Evolutionary conservation across 331 rosid genomes (phyloP).

Genomic region (Pyracantha coccinea): DNA sequence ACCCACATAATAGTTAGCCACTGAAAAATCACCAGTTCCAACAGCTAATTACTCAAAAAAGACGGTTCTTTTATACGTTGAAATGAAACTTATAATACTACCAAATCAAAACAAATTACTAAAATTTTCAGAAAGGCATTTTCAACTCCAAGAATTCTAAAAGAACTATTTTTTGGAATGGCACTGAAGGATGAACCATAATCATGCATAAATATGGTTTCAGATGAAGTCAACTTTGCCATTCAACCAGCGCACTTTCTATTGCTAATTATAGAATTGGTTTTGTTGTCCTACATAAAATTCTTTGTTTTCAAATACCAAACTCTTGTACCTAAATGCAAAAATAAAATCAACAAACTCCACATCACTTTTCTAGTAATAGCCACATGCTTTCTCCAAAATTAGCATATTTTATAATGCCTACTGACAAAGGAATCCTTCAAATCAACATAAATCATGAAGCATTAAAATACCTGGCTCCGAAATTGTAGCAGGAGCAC

Average conservation of each 20-base stretch:
- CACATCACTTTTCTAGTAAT: not conserved
- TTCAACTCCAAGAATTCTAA: not conserved
- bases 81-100: constrained; percentile 1
- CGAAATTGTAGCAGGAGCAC: constrained; percentile 37
- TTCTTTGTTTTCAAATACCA: not conserved
- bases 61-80: not conserved
- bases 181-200: not conserved
- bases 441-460: not conserved
- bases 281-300: not conserved
- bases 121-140: not conserved
- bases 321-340: not conserved
- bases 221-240: not conserved
- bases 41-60: not conserved
- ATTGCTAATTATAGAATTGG: not conserved
- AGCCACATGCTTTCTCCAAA: not conserved
- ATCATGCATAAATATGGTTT: not conserved
- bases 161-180: not conserved
- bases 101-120: not conserved
- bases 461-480: constrained; percentile 50
- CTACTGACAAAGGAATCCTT: not conserved
- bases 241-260: not conserved
- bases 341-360: not conserved
- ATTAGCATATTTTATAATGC: not conserved
- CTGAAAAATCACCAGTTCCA: constrained; percentile 40
- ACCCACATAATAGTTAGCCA: constrained; percentile 53